Evolutionary conservation across 1,139 yeast species (phyloP).

Genomic region (Taphrina flavorubra): DNA sequence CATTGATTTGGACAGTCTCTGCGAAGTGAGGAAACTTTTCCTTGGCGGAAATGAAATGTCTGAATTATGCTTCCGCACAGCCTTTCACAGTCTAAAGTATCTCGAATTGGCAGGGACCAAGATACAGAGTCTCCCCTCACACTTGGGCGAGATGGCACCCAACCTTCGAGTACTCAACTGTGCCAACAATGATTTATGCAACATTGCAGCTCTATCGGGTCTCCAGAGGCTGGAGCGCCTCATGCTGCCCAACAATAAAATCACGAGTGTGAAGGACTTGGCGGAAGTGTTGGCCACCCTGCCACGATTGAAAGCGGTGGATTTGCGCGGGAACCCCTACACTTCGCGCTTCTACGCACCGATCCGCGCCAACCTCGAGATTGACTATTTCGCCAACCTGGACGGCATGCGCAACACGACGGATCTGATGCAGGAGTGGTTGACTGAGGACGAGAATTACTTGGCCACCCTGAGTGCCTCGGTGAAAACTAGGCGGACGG

Average conservation of each 20-base stretch:
- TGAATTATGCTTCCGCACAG: conserved; percentile 47
- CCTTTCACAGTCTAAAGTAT: conserved; percentile 51
- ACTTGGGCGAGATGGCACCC: conserved; percentile 48
- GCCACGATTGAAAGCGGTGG: conserved; percentile 48
- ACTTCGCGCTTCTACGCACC: conserved; percentile 48
- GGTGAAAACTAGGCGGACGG: conserved; percentile 14
- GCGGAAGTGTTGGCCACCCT: conserved; percentile 47
- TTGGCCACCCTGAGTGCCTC: conserved; percentile 6
- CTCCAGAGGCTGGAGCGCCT: conserved; percentile 50
- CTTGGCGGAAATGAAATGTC: conserved; percentile 48
- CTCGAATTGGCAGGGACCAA: conserved; percentile 51
- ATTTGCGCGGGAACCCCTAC: conserved; percentile 51
- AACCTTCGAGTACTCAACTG: conserved; percentile 52
- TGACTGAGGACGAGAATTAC: conserved; percentile 15
- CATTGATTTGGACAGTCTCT: conserved; percentile 31
- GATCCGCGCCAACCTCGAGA: conserved; percentile 8
- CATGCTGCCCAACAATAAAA: conserved; percentile 49
- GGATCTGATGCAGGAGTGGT: conserved; percentile 14
- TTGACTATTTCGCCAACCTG: conserved; percentile 33
- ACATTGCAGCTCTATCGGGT: conserved; percentile 48
- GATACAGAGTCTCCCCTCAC: conserved; percentile 48
- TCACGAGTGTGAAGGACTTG: conserved; percentile 47
- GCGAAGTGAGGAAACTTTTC: conserved; percentile 48
- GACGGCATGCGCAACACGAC: conserved; percentile 19
- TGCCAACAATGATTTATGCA: conserved; percentile 50